A percentile compares a stretch with the other conserved stretches of the same genome.
Conservation (phyloP, 2,329 filamentous ascomycete genomes). For the Pestalotiopsis sp. region DNA sequence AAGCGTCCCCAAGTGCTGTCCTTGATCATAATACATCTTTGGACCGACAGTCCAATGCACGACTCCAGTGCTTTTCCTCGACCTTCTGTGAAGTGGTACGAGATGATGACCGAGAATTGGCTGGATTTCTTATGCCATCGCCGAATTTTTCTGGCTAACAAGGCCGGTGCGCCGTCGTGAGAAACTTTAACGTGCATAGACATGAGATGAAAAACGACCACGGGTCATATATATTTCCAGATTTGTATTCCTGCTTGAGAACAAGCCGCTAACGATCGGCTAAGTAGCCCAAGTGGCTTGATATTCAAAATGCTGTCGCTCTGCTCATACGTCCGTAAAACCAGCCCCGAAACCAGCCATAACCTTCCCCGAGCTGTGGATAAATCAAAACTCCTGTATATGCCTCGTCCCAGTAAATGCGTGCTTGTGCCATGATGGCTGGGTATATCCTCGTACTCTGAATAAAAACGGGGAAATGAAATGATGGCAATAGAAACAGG, state of each 20-base stretch:
- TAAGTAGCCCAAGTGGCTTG: neutral
- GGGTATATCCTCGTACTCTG: constrained; percentile 12
- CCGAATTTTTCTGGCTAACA: neutral
- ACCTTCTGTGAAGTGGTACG: too few species aligned
- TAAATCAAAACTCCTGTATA: neutral
- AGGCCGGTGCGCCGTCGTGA: neutral
- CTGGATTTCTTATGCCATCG: too few species aligned
- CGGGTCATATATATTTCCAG: neutral
- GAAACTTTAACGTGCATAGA: neutral
- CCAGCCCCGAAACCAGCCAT: neutral
- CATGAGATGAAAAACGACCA: neutral
- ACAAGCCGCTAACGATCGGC: neutral
- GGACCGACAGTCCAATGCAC: too few species aligned
- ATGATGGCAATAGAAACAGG: neutral
- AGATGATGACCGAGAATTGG: too few species aligned
- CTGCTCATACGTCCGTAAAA: neutral
- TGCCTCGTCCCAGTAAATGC: constrained; percentile 11
- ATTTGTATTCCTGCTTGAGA: neutral
- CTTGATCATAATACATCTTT: too few species aligned
- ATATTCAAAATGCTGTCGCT: neutral
- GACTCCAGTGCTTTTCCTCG: too few species aligned
- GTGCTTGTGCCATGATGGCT: constrained; percentile 2
- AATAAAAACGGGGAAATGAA: neutral
- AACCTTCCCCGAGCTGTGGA: neutral
- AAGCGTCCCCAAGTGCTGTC: too few species aligned